A percentile compares a stretch with the other conserved stretches of the same genome.
Evolutionary conservation across 2,329 filamentous ascomycete species (phyloP).

Genomic region (Cordyceps pruinosa): DNA sequence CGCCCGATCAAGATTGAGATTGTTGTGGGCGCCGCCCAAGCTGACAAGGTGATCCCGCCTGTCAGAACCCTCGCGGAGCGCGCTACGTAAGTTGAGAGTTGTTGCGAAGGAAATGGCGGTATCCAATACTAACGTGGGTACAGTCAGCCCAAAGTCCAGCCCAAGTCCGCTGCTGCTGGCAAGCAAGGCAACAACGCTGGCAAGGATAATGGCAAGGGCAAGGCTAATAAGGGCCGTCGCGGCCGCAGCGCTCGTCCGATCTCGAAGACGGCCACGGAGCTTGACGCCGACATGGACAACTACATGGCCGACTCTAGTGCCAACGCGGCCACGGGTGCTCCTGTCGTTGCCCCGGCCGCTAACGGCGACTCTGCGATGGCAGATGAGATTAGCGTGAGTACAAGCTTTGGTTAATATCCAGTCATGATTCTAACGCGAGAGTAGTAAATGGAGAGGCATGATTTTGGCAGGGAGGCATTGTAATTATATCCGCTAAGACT

Average conservation of each 20-base stretch:
- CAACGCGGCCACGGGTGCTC: conserved; percentile 40
- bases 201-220: conserved; percentile 34
- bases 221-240: conserved; percentile 37
- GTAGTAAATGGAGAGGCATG: not conserved
- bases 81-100: conserved; percentile 43
- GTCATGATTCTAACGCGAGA: not conserved
- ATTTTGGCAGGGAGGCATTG: not conserved
- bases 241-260: conserved; percentile 57
- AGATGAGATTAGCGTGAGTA: conserved; percentile 51
- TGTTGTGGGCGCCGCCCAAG: conserved; percentile 69
- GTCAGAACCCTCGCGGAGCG: conserved; percentile 74
- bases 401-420: not conserved
- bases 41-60: conserved; percentile 58
- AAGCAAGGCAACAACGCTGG: conserved; percentile 55
- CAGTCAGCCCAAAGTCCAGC: conserved; percentile 60
- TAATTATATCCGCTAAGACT: conserved; percentile 8
- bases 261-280: conserved; percentile 89
- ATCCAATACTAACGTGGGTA: conserved; percentile 12
- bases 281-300: conserved; percentile 96
- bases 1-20: conserved; percentile 94
- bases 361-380: conserved; percentile 58
- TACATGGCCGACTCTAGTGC: conserved; percentile 60
- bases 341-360: conserved; percentile 38
- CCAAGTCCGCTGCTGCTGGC: conserved; percentile 73
- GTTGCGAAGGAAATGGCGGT: not conserved